phyloP scores from a whole-genome alignment of 371 early-diverging fungal species.

The Syncephalastrum contaminatum region DNA sequence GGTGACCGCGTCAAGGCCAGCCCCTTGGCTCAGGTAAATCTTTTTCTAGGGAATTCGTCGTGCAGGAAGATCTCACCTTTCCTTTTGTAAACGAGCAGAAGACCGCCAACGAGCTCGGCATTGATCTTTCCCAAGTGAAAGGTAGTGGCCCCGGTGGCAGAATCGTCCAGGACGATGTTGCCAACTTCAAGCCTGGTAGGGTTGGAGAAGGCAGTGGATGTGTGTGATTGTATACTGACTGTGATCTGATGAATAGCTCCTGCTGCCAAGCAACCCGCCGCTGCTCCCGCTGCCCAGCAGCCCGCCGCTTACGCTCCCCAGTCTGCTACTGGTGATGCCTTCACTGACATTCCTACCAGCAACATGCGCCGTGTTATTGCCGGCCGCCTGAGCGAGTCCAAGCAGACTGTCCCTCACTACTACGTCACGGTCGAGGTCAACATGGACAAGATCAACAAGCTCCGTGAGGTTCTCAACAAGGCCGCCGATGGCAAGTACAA shows the following conservation, averaged over 20 bases:
- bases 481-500: slow-evolving; percentile 88
- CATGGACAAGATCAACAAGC: slow-evolving; percentile 84
- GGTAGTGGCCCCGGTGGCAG: slow-evolving; percentile 93
- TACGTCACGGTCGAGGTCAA: slow-evolving; percentile 88
- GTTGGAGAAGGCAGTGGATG: neutral
- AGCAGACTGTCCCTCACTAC: slow-evolving; percentile 94
- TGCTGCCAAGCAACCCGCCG: slow-evolving; percentile 34
- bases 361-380: slow-evolving; percentile 96
- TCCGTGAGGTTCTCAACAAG: slow-evolving; percentile 90
- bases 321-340: slow-evolving; percentile 58
- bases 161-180: slow-evolving; percentile 91
- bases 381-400: slow-evolving; percentile 79
- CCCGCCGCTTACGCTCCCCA: slow-evolving; percentile 52
- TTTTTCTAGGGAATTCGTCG: slow-evolving; percentile 75
- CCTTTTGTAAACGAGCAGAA: slow-evolving; percentile 43
- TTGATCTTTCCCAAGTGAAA: slow-evolving; percentile 73
- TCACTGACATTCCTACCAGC: slow-evolving; percentile 80
- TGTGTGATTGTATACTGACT: neutral
- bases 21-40: slow-evolving; percentile 75
- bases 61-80: slow-evolving; percentile 10
- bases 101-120: slow-evolving; percentile 81
- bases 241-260: slow-evolving; percentile 14
- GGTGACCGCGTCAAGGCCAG: slow-evolving; percentile 79
- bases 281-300: slow-evolving; percentile 38
- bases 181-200: slow-evolving; percentile 51